A percentile compares a stretch with the other conserved stretches of the same genome.
Evolutionary conservation across 2,329 filamentous ascomycete genomes (phyloP).

Genomic region (Fusarium continuum): DNA sequence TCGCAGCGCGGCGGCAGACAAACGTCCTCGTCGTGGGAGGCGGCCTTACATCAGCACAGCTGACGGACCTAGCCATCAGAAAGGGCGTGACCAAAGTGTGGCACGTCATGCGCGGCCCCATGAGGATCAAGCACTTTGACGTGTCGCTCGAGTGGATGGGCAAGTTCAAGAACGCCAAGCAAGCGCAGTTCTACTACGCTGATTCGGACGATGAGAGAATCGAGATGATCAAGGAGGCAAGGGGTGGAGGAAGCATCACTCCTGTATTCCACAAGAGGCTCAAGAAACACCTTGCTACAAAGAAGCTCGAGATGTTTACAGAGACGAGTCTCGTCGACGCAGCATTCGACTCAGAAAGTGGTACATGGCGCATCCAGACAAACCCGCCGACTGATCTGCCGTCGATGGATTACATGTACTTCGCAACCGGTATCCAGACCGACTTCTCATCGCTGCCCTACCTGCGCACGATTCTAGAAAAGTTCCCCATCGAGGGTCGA

Average conservation of each 20-base stretch:
- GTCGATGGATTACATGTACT: conserved; percentile 74
- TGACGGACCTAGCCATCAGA: conserved; percentile 72
- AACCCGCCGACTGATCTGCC: conserved; percentile 65
- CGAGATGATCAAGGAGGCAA: conserved; percentile 70
- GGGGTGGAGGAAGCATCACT: conserved; percentile 81
- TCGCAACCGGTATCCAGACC: conserved; percentile 76
- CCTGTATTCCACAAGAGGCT: conserved; percentile 73
- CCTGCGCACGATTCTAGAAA: conserved; percentile 65
- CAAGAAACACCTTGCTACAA: conserved; percentile 63
- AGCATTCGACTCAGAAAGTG: conserved; percentile 55
- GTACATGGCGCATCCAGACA: conserved; percentile 57
- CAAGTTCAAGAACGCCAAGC: conserved; percentile 81
- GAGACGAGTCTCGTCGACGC: conserved; percentile 65
- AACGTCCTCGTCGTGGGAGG: conserved; percentile 78
- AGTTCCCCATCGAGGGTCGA: conserved; percentile 68
- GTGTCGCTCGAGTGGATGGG: conserved; percentile 81
- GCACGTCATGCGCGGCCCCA: conserved; percentile 70
- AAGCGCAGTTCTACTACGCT: conserved; percentile 80
- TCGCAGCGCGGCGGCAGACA: conserved; percentile 60
- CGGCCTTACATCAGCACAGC: conserved; percentile 78
- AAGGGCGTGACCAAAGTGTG: conserved; percentile 73
- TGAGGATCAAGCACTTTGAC: conserved; percentile 78
- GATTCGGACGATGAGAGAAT: conserved; percentile 75
- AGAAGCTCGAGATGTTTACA: conserved; percentile 64
- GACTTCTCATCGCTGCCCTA: conserved; percentile 69